Evolutionary conservation across 345 rosid genomes (phyloP).

Genomic region (Dovyalis caffra): DNA sequence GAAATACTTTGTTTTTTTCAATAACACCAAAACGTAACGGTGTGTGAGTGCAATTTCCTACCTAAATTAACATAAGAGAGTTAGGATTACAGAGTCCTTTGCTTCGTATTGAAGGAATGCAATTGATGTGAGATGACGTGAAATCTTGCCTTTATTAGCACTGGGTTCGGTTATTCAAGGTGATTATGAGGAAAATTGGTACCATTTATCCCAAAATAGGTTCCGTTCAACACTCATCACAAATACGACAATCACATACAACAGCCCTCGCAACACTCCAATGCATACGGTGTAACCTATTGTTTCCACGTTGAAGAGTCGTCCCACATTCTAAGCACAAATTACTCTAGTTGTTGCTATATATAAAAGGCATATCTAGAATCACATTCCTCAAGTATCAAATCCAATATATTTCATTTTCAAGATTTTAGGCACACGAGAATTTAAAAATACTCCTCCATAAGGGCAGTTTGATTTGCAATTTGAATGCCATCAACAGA

Average conservation of each 20-base stretch:
- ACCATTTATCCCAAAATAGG: constrained; percentile 6
- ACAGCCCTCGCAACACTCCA: not conserved
- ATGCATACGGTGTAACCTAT: no score
- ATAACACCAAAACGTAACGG: not conserved
- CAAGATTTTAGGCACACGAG: not conserved
- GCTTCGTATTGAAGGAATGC: constrained; percentile 29
- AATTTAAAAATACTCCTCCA: not conserved
- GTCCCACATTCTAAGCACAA: not conserved
- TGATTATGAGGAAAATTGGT: not conserved
- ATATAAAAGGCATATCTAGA: not conserved
- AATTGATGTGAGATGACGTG: not conserved
- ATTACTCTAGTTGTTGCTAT: not conserved
- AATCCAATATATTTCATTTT: not conserved
- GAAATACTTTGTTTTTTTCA: not conserved
- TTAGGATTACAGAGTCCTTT: constrained; percentile 9
- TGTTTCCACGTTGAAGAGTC: not conserved
- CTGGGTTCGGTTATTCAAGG: constrained; percentile 7
- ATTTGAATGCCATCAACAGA: constrained; percentile 7
- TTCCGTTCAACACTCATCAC: not conserved
- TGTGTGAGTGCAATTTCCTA: not conserved
- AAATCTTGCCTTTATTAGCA: not conserved
- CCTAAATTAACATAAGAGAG: not conserved
- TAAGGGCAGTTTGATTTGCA: not conserved
- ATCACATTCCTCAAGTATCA: not conserved
- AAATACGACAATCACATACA: not conserved